Percentiles rank a stretch among this genome's conserved stretches.
Evolutionary conservation across 495 filamentous ascomycete species (phyloP).

Genomic region (Tuber indicum): DNA sequence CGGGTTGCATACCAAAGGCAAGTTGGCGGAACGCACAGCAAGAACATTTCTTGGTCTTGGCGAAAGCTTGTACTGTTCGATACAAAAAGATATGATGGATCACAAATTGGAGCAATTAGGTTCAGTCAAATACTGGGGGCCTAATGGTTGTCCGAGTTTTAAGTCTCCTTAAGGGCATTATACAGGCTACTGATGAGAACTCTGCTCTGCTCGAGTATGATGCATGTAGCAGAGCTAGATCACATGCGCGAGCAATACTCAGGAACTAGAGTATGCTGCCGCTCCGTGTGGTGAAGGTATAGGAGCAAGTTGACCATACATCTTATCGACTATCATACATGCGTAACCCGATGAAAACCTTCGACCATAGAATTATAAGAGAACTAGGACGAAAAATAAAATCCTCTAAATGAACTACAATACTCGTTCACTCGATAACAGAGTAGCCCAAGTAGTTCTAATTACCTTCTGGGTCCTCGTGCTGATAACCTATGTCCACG

Average conservation of each 20-base stretch:
- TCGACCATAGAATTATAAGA: background rate
- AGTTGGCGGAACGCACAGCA: background rate
- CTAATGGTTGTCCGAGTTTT: background rate
- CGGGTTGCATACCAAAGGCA: background rate
- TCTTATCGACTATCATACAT: background rate
- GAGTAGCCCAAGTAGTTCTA: background rate
- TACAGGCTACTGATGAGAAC: background rate
- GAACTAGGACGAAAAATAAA: background rate
- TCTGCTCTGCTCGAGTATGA: background rate
- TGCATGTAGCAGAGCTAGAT: background rate
- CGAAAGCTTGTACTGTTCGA: background rate
- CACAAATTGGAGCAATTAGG: background rate
- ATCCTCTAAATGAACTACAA: background rate
- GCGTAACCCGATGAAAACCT: background rate
- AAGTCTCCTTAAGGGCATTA: background rate
- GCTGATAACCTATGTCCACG: background rate
- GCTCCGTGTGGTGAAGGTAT: background rate
- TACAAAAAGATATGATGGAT: background rate
- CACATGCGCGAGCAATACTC: background rate
- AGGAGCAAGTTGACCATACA: background rate
- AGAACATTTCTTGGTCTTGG: background rate
- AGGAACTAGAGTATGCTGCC: background rate
- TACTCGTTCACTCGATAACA: background rate
- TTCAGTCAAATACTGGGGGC: background rate
- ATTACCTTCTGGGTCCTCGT: background rate